A percentile compares a stretch with the other conserved stretches of the same genome.
Conservation (phyloP, 2,329 filamentous ascomycete genomes). For the Pseudocercospora macadamiae region DNA sequence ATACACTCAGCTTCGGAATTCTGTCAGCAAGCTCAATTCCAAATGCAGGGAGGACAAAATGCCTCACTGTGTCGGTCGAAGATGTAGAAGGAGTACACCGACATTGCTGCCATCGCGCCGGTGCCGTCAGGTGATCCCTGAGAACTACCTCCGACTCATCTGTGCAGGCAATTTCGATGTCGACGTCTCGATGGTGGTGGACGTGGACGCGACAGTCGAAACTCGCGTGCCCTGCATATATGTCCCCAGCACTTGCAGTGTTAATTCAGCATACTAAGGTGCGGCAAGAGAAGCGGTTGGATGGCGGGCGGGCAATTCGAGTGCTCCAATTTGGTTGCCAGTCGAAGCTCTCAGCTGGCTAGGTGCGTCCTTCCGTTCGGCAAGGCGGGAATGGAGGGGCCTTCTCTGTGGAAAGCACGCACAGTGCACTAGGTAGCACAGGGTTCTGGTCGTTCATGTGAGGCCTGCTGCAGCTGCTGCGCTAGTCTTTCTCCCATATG, state of each 20-base stretch:
- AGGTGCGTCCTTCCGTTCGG: too few species aligned
- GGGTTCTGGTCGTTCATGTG: not conserved
- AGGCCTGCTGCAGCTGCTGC: not conserved
- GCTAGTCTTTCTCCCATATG: conserved; percentile 8
- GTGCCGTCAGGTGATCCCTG: conserved; percentile 2
- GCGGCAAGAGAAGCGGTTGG: conserved; percentile 2
- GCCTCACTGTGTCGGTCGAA: conserved; percentile 93
- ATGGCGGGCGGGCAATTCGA: not conserved
- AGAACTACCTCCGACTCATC: conserved; percentile 1
- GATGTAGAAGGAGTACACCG: conserved; percentile 97
- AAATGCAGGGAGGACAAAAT: conserved; percentile 1
- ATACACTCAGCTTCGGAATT: conserved; percentile 81
- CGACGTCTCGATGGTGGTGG: not conserved
- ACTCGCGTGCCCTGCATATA: not conserved
- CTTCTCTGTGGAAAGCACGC: too few species aligned
- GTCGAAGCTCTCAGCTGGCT: too few species aligned
- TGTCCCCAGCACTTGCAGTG: conserved; percentile 1
- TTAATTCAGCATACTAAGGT: not conserved
- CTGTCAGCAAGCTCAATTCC: conserved; percentile 5
- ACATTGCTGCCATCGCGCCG: conserved; percentile 60
- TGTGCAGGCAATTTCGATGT: not conserved
- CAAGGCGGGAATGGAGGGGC: too few species aligned
- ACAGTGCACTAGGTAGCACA: too few species aligned
- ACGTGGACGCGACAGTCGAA: not conserved
- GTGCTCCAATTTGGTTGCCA: too few species aligned